These are phyloP conservation scores for Berberis vulgaris DNA, from an alignment of 164 flowering plant species.

Conservation along the genomic window DNA sequence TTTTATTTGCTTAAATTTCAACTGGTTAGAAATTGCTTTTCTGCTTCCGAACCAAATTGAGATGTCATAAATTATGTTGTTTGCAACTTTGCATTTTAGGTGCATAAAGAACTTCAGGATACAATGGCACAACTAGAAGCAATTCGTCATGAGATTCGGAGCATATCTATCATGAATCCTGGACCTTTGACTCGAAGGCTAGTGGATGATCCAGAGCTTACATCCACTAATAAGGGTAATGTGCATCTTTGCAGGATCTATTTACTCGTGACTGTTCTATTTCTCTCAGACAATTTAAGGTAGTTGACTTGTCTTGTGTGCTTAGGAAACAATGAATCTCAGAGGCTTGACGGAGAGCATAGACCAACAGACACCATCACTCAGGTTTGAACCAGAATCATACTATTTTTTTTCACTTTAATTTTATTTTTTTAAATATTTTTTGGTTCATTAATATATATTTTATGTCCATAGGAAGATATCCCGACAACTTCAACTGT, in stretches of 20 bases:
- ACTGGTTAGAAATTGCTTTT: background rate
- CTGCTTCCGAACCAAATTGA: background rate
- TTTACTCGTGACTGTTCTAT: background rate
- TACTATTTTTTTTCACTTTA: background rate
- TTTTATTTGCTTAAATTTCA: background rate
- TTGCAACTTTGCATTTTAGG: slow-evolving; percentile 30
- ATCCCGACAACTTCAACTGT: slow-evolving; percentile 4
- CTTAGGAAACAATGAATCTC: slow-evolving; percentile 10
- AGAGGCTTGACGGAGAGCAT: slow-evolving; percentile 19
- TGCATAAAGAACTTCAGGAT: slow-evolving; percentile 90
- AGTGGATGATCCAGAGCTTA: slow-evolving; percentile 32
- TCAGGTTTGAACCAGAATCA: slow-evolving; percentile 16
- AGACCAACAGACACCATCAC: slow-evolving; percentile 9
- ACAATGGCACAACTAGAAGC: slow-evolving; percentile 81
- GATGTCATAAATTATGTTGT: background rate
- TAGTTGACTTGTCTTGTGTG: slow-evolving; percentile 1
- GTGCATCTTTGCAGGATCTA: background rate
- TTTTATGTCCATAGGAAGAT: background rate
- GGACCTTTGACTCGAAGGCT: slow-evolving; percentile 61
- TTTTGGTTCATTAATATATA: too few relatives aligned
- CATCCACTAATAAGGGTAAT: slow-evolving; percentile 24
- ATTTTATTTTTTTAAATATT: background rate
- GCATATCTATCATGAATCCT: slow-evolving; percentile 67
- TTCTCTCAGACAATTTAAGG: background rate
- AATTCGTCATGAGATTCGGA: slow-evolving; percentile 76